Percentiles rank a stretch among this genome's conserved stretches.
Conservation (phyloP, 345 rosid genomes). For the Brassica carinata region DNA sequence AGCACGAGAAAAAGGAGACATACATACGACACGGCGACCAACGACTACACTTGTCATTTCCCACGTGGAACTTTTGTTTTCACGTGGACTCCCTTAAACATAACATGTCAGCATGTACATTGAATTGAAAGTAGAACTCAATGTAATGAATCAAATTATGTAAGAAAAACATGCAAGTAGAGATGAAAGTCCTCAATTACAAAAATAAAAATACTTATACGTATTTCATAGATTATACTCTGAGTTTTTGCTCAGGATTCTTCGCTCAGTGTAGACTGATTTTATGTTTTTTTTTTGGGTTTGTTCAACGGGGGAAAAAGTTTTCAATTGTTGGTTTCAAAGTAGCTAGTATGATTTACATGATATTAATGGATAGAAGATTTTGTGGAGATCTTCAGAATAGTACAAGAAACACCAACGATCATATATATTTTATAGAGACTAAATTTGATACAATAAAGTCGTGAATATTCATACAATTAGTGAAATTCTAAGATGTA, state of each 20-base stretch:
- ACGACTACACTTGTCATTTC: conserved; percentile 31
- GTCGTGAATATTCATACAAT: too few species aligned
- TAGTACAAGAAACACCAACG: not conserved
- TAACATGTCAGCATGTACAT: conserved; percentile 12
- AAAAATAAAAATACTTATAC: not conserved
- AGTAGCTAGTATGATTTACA: not conserved
- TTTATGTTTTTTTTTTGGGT: not conserved
- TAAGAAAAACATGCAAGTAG: not conserved
- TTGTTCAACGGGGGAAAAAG: not conserved
- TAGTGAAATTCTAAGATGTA: not conserved
- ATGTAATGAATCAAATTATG: conserved; percentile 13
- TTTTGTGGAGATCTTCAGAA: too few species aligned
- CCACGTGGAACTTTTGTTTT: conserved; percentile 26
- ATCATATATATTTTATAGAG: too few species aligned
- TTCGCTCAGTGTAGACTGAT: not conserved
- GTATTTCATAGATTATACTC: not conserved
- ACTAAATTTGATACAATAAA: too few species aligned
- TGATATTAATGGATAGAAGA: too few species aligned
- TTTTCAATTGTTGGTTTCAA: not conserved
- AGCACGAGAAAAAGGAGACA: conserved; percentile 49
- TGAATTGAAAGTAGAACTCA: not conserved
- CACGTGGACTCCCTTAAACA: conserved; percentile 26
- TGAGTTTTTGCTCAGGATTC: not conserved
- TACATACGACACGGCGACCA: conserved; percentile 39
- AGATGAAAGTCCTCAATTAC: not conserved